Evolutionary conservation across 2,329 filamentous ascomycete genomes (phyloP), one percentile per base, ranked within the genome.

Genomic region (Sporothrix globosa): DNA sequence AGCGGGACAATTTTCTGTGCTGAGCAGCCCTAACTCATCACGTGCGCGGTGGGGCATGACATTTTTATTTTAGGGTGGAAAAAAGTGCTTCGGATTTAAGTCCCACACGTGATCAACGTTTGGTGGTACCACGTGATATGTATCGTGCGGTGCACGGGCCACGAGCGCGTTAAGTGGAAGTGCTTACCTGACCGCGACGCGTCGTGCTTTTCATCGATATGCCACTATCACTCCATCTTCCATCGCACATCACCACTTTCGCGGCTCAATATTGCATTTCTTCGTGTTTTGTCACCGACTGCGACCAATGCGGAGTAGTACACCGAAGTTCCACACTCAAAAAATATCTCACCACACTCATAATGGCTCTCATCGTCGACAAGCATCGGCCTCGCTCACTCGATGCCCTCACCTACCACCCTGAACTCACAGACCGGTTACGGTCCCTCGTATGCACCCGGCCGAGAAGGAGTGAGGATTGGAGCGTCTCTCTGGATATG

Each of bases 381-480:
- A 91, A 91, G 75, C 88, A 91, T 77, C 84, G 89, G 34, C 92
- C 92, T 5, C 87, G 91, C 73, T 91, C 90, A 44, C 86, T 96
- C 0, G 91, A 95, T 72, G 82, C 86, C 70, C 86, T 97, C 72
- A 92, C 91, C 75, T 99, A 98, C 77, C 96, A 99, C 76, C 82
- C 88, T 69, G 93, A 97, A 73, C 88, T 99, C 58, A 97, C 96
- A 13, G 90, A 93, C 34, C 89, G 95, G 71, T 86, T 99, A 61
- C 89, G 90, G 75, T 93, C 96, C 41, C 85, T 99, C 73, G 94
- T 97, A 87, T 76, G 87, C 75, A 5, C 1, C 9, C 6, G 4
- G 14, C 14, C 13, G 17, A 19, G 19, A 41, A 41, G 14, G 6
- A 3, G 17, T 10, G 9, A 21, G n/a, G 11, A 24, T 19, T 27